Base-by-base conservation (phyloP, 495 filamentous ascomycete species). In the Xylaria castorea region DNA sequence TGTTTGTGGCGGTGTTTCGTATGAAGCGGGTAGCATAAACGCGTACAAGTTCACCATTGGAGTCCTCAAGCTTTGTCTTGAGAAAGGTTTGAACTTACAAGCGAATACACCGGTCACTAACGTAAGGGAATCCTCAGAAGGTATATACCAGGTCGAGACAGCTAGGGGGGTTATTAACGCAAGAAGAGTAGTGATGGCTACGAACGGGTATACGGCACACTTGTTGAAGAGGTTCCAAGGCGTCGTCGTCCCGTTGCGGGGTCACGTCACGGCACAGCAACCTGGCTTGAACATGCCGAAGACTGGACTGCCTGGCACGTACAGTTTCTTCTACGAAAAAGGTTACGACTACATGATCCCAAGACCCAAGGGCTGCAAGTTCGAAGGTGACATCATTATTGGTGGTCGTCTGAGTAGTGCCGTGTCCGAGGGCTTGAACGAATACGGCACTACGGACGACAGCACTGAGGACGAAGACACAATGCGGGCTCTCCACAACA, bases 331-430 rank as follows among this genome's bases (percentile, higher is more conserved):
- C 38, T 90, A 91, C 74, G 77, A 83, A 55, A 74, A 83, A 57
- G 86, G 91, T 9, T 87, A 90, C 77, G 85, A 90, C 66, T 95
- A 94, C 71, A 89, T 94, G 85, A 87, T 93, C 3, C 83, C 87
- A 32, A 81, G 89, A 0, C 89, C 89, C 1, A 73, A 77, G 38
- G 85, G 82, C 1, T 77, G 79, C 6, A 68, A 61, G 25, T 82
- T 82, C 20, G 84, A 78, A 16, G 87, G 88, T 5, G 90, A 94
- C 68, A 87, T 93, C n/a, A 80, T 92, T 46, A 93, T 93, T 36
- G 87, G 92, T 11, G 91, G 92, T 16, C 92, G 91, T 5, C 81
- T 91, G 5, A 87, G 83, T 0, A 82, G 84, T 57, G 81, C 84
- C 5, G 72, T 74, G 3, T 73, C 82, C 20, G 82, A 83, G 0